Percentiles rank a stretch among this genome's conserved stretches.
Evolutionary conservation across 2,329 filamentous ascomycete genomes (phyloP).

Genomic region (Trematosphaeria pertusa): DNA sequence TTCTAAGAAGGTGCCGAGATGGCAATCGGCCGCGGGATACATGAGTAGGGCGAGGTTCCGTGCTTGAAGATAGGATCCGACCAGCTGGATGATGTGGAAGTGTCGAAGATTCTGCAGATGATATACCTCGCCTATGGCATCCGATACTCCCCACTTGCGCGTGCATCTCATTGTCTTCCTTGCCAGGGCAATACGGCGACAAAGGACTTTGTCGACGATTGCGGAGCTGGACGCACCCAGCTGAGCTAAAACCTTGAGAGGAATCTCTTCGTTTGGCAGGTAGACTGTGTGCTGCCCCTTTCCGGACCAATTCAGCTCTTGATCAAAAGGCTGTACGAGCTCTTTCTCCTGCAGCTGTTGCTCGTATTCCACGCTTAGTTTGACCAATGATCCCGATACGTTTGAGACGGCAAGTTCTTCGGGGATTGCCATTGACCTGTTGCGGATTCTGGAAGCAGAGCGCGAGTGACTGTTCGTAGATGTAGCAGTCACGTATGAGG

Average conservation of each 20-base stretch:
- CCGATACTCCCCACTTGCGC: neutral
- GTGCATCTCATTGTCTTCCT: conserved; percentile 26
- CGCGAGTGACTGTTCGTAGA: conserved; percentile 5
- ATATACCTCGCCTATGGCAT: conserved; percentile 22
- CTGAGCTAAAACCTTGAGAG: conserved; percentile 7
- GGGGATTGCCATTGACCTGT: neutral
- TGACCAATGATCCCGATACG: neutral
- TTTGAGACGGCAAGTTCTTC: neutral
- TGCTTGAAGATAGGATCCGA: conserved; percentile 21
- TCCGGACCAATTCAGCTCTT: conserved; percentile 30
- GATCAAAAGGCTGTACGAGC: conserved; percentile 6
- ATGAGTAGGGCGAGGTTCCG: conserved; percentile 22
- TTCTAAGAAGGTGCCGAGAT: conserved; percentile 22
- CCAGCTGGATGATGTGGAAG: conserved; percentile 25
- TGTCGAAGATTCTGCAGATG: conserved; percentile 24
- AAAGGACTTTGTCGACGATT: conserved; percentile 22
- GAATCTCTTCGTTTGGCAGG: conserved; percentile 11
- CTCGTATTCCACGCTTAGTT: neutral
- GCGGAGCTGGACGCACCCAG: conserved; percentile 16
- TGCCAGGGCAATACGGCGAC: conserved; percentile 22
- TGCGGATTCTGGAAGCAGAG: neutral
- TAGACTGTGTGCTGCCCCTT: conserved; percentile 30
- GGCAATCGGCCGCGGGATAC: conserved; percentile 24
- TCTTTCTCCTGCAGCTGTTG: neutral
- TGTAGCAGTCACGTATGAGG: conserved; percentile 1